phyloP scores from a whole-genome alignment of 2,329 filamentous ascomycete genomes.

The Xylariaceae sp. region DNA sequence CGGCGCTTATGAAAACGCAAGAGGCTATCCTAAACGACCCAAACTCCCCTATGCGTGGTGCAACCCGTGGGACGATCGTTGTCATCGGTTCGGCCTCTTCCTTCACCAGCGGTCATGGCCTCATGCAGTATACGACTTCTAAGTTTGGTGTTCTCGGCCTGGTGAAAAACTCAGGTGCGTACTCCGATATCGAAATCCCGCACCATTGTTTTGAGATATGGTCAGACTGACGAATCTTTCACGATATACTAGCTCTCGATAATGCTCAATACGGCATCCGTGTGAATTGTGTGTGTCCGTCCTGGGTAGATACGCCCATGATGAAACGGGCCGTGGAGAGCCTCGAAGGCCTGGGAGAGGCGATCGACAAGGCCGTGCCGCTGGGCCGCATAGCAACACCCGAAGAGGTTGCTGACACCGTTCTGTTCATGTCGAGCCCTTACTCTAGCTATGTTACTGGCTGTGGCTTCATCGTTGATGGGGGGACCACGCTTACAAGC shows the following conservation, averaged over 20 bases:
- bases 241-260: constrained; percentile 10
- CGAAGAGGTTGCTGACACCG: no score
- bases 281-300: constrained; percentile 16
- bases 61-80: constrained; percentile 13
- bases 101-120: background rate
- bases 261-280: constrained; percentile 10
- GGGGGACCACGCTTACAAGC: no score
- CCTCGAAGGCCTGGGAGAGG: constrained; percentile 3
- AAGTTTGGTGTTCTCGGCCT: constrained; percentile 18
- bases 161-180: constrained; percentile 10
- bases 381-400: no score
- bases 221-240: background rate
- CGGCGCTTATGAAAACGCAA: constrained; percentile 12
- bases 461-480: no score
- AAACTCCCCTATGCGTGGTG: constrained; percentile 3
- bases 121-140: constrained; percentile 12
- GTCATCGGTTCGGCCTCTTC: constrained; percentile 12
- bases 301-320: constrained; percentile 14
- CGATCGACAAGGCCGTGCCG: no score
- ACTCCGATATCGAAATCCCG: background rate
- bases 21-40: constrained; percentile 7
- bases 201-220: background rate
- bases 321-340: background rate
- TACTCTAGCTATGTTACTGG: no score
- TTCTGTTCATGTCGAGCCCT: no score